Conservation (phyloP, 1,284 basidiomycete species). For the Phellinidium pouzarii region DNA sequence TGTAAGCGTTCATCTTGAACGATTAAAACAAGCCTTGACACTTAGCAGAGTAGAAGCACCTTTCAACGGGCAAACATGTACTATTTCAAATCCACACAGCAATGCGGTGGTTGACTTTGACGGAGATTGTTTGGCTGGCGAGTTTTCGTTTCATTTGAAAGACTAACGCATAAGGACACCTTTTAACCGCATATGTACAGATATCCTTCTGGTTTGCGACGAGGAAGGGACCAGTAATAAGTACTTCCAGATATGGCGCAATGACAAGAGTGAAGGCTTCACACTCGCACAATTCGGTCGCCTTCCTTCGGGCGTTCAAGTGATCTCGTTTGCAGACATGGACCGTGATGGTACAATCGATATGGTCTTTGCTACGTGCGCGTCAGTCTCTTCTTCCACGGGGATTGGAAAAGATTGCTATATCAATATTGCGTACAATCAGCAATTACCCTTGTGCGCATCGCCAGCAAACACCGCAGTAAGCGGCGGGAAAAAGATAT, state of each 20-base stretch:
- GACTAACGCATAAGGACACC: not conserved
- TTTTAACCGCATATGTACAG: conserved; percentile 33
- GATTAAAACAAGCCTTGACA: conserved; percentile 5
- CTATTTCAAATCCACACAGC: conserved; percentile 81
- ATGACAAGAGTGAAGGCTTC: conserved; percentile 74
- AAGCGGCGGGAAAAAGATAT: conserved; percentile 49
- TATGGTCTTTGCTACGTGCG: conserved; percentile 86
- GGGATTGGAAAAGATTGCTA: conserved; percentile 72
- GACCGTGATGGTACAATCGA: conserved; percentile 96
- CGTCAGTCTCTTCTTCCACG: conserved; percentile 53
- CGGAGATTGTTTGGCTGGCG: conserved; percentile 92
- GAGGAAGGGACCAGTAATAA: conserved; percentile 41
- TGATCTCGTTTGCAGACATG: conserved; percentile 88
- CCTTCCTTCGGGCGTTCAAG: conserved; percentile 74
- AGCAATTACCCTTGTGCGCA: conserved; percentile 80
- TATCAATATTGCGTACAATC: conserved; percentile 92
- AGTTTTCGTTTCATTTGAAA: conserved; percentile 21
- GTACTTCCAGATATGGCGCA: conserved; percentile 89
- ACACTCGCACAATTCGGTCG: conserved; percentile 57
- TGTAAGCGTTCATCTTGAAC: conserved; percentile 38
- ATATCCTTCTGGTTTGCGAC: conserved; percentile 88
- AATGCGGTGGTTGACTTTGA: conserved; percentile 95
- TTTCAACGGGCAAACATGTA: conserved; percentile 63
- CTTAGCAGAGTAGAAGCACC: conserved; percentile 46
- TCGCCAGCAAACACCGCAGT: conserved; percentile 40